A percentile compares a stretch with the other conserved stretches of the same genome.
Evolutionary conservation across 805 yeast genomes (phyloP).

Genomic region (Metschnikowia vanudenii): DNA sequence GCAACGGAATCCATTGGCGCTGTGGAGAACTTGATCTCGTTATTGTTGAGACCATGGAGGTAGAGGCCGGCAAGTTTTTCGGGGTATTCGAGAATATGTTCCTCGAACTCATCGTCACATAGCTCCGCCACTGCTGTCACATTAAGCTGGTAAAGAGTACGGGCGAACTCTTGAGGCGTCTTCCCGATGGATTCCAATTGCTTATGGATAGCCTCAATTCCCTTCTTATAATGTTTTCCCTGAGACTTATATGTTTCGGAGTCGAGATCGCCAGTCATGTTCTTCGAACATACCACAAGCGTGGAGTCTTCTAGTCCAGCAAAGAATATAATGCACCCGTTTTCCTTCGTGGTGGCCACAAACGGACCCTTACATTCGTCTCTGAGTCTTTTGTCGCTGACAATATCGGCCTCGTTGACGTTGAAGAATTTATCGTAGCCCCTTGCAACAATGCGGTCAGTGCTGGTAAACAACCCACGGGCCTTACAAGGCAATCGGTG

Average conservation of each 20-base stretch:
- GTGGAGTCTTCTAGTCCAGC: slow-evolving; percentile 76
- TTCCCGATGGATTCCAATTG: slow-evolving; percentile 49
- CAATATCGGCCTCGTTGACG: slow-evolving; percentile 51
- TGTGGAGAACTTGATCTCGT: slow-evolving; percentile 62
- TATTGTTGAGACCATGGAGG: slow-evolving; percentile 82
- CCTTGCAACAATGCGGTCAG: slow-evolving; percentile 59
- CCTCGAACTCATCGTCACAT: slow-evolving; percentile 92
- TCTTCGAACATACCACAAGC: slow-evolving; percentile 85
- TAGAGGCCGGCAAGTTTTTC: slow-evolving; percentile 75
- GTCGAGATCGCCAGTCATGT: slow-evolving; percentile 65
- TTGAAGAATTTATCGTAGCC: slow-evolving; percentile 97
- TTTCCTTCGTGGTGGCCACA: slow-evolving; percentile 78
- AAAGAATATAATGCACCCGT: slow-evolving; percentile 88
- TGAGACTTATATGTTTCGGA: slow-evolving; percentile 7
- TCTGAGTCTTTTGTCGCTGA: slow-evolving; percentile 4
- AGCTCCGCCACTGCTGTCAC: slow-evolving; percentile 88
- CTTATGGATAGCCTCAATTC: slow-evolving; percentile 52
- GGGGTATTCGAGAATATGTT: slow-evolving; percentile 79
- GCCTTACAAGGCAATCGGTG: slow-evolving; percentile 68
- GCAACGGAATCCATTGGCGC: slow-evolving; percentile 58
- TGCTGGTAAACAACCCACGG: slow-evolving; percentile 72
- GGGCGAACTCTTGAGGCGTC: slow-evolving; percentile 53
- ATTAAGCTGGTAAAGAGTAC: slow-evolving; percentile 46
- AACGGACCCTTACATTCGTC: slow-evolving; percentile 68
- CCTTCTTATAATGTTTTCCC: slow-evolving; percentile 74